phyloP scores from a whole-genome alignment of 2,329 filamentous ascomycete genomes.

The Lachnellula cervina region DNA sequence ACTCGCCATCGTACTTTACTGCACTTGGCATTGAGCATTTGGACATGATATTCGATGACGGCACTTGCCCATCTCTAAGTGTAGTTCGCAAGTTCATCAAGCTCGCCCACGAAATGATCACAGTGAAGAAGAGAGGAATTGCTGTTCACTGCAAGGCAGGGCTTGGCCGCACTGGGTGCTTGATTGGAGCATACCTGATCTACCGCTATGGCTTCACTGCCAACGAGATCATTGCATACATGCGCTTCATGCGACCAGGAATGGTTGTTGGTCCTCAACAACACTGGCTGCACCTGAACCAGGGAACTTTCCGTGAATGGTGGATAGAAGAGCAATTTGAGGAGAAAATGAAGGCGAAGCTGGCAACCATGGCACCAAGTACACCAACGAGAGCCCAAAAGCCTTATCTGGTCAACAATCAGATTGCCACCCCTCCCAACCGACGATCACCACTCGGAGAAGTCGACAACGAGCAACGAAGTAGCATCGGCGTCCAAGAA shows the following conservation, averaged over 20 bases:
- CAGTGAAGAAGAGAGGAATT: slow-evolving; percentile 82
- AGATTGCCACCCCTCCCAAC: slow-evolving; percentile 77
- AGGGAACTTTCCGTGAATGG: slow-evolving; percentile 97
- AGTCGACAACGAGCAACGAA: slow-evolving; percentile 71
- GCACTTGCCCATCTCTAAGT: slow-evolving; percentile 83
- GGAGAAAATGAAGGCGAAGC: slow-evolving; percentile 48
- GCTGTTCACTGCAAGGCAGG: slow-evolving; percentile 99
- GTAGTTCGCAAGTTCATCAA: slow-evolving; percentile 95
- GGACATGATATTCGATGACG: slow-evolving; percentile 99
- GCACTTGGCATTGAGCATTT: slow-evolving; percentile 91
- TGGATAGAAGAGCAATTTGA: slow-evolving; percentile 66
- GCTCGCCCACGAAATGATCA: slow-evolving; percentile 91
- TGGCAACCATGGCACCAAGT: slow-evolving; percentile 43
- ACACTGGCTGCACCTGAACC: slow-evolving; percentile 97
- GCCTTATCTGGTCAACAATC: slow-evolving; percentile 52
- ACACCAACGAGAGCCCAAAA: slow-evolving; percentile 61
- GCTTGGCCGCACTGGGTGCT: slow-evolving; percentile 86
- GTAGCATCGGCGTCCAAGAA: slow-evolving; percentile 65
- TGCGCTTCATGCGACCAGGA: slow-evolving; percentile 97
- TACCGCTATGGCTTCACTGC: slow-evolving; percentile 97
- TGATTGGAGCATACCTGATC: slow-evolving; percentile 96
- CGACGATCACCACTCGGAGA: slow-evolving; percentile 86
- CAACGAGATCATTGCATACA: slow-evolving; percentile 94
- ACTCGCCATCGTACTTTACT: slow-evolving; percentile 96
- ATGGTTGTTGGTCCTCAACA: slow-evolving; percentile 99